A percentile compares a stretch with the other conserved stretches of the same genome.
Evolutionary conservation across 2,329 filamentous ascomycete species (phyloP).

Genomic region (Calonectria pteridis): DNA sequence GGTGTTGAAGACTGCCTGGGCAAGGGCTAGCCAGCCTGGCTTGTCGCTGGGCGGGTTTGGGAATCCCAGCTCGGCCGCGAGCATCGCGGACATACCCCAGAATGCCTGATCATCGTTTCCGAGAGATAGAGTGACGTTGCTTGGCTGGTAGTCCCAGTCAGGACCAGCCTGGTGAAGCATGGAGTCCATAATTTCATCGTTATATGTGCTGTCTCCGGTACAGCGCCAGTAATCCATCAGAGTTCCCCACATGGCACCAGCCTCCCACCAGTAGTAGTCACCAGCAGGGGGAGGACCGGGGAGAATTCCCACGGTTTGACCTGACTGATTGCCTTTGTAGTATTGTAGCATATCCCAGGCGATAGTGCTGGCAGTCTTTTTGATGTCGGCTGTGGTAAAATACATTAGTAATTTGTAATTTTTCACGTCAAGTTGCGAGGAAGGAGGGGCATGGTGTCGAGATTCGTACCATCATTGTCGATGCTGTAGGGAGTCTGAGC

Average conservation of each 20-base stretch:
- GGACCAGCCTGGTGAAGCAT: slow-evolving; percentile 67
- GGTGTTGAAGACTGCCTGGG: slow-evolving; percentile 73
- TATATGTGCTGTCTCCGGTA: slow-evolving; percentile 71
- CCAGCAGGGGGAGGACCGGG: slow-evolving; percentile 60
- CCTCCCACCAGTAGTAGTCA: slow-evolving; percentile 77
- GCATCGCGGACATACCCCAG: slow-evolving; percentile 75
- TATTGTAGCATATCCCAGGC: slow-evolving; percentile 61
- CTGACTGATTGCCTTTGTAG: slow-evolving; percentile 60
- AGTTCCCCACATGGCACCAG: slow-evolving; percentile 71
- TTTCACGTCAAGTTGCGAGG: neutral
- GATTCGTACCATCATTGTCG: slow-evolving; percentile 37
- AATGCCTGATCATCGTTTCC: slow-evolving; percentile 77
- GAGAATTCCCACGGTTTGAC: slow-evolving; percentile 60
- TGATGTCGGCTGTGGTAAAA: slow-evolving; percentile 51
- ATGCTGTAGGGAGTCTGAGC: slow-evolving; percentile 44
- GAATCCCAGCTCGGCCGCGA: slow-evolving; percentile 69
- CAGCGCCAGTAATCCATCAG: slow-evolving; percentile 75
- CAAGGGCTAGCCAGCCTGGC: slow-evolving; percentile 68
- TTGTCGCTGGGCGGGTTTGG: slow-evolving; percentile 63
- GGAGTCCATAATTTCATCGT: slow-evolving; percentile 63
- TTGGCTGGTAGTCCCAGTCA: slow-evolving; percentile 67
- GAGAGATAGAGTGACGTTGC: slow-evolving; percentile 63
- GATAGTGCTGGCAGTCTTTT: slow-evolving; percentile 52
- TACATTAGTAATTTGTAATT: slow-evolving; percentile 29
- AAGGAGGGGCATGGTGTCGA: neutral